phyloP scores from a whole-genome alignment of 1,284 basidiomycete genomes.

The Fomitopsis palustris region DNA sequence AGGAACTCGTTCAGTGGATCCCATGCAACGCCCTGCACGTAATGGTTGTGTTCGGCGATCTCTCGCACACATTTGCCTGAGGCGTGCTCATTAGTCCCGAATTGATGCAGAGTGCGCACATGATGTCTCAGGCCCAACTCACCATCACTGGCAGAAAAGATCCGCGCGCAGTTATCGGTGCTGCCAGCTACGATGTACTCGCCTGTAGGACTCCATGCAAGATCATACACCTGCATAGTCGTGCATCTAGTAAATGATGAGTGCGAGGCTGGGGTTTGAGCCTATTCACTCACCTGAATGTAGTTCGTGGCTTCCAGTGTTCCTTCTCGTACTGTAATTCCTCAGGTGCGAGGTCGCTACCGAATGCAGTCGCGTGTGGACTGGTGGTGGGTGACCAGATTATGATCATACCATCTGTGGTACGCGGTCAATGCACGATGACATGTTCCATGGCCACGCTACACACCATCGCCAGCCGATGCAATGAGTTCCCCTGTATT shows the following conservation, averaged over 20 bases:
- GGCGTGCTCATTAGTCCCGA: constrained; percentile 8
- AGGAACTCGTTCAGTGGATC: constrained; percentile 94
- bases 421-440: constrained; percentile 9
- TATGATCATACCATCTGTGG: constrained; percentile 91
- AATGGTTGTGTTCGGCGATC: constrained; percentile 89
- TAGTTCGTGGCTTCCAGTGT: constrained; percentile 90
- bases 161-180: constrained; percentile 92
- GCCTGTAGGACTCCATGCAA: constrained; percentile 96
- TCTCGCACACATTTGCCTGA: constrained; percentile 79
- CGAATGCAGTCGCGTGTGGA: constrained; percentile 70
- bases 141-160: constrained; percentile 81
- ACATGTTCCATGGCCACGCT: constrained; percentile 4
- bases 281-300: constrained; percentile 63
- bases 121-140: constrained; percentile 13
- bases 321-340: constrained; percentile 91
- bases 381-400: constrained; percentile 87
- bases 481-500: constrained; percentile 79
- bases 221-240: constrained; percentile 94
- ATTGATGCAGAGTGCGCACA: background rate
- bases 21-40: constrained; percentile 96
- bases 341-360: constrained; percentile 69
- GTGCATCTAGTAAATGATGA: constrained; percentile 52
- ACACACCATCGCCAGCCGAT: constrained; percentile 90
- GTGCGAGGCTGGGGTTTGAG: background rate
- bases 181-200: constrained; percentile 93